Percentiles rank a stretch among this genome's conserved stretches.
These are phyloP conservation scores for Xylaria sp. DNA, from an alignment of 2,329 filamentous ascomycete species.

Conservation along the genomic window DNA sequence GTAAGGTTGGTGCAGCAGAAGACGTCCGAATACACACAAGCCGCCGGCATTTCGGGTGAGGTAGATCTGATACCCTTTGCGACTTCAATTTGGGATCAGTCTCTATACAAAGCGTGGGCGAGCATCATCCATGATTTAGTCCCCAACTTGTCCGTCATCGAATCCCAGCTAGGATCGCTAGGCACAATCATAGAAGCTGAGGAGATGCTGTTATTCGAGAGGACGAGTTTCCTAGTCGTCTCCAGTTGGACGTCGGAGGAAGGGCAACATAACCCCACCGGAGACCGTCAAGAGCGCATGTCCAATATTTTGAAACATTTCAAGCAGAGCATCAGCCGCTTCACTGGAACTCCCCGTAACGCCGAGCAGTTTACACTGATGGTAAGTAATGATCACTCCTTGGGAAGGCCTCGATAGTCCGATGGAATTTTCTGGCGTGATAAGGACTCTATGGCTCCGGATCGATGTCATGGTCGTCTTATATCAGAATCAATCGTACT, in stretches of 20 bases:
- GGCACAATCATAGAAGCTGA: constrained; percentile 88
- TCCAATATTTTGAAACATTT: constrained; percentile 99
- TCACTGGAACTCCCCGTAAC: constrained; percentile 80
- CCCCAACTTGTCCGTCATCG: constrained; percentile 89
- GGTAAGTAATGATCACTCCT: constrained; percentile 34
- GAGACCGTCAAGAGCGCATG: constrained; percentile 90
- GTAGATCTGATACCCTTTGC: constrained; percentile 87
- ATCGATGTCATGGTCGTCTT: not conserved
- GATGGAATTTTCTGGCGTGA: not conserved
- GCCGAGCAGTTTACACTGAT: constrained; percentile 82
- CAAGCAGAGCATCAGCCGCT: constrained; percentile 81
- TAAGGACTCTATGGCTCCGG: not conserved
- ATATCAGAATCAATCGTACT: constrained; percentile 11
- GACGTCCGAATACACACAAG: constrained; percentile 61
- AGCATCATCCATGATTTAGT: constrained; percentile 97
- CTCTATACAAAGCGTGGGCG: constrained; percentile 96
- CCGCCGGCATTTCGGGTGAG: constrained; percentile 44
- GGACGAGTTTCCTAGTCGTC: constrained; percentile 95
- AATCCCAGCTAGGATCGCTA: constrained; percentile 81
- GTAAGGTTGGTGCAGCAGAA: constrained; percentile 77
- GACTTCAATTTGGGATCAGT: constrained; percentile 98
- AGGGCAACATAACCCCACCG: constrained; percentile 81
- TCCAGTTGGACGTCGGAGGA: constrained; percentile 82
- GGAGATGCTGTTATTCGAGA: constrained; percentile 92
- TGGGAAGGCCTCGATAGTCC: not conserved